A percentile compares a stretch with the other conserved stretches of the same genome.
phyloP scores from a whole-genome alignment of 306 rosid species.

The Rosa chinensis region DNA sequence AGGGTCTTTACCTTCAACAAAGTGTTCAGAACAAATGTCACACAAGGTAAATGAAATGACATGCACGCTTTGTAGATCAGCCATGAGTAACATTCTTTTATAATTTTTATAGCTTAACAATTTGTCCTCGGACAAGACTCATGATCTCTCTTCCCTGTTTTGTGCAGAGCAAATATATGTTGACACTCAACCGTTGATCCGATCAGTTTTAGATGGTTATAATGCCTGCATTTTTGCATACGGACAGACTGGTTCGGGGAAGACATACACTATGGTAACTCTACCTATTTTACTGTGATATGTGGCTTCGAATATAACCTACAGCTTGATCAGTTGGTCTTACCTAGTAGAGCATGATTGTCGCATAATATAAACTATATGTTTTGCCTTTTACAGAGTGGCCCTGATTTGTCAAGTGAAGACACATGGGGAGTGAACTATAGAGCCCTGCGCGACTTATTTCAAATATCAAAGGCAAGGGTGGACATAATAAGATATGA shows the following conservation, averaged over 20 bases:
- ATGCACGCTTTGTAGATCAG: background rate
- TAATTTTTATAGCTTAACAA: background rate
- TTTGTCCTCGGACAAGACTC: conserved; percentile 21
- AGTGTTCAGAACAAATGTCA: conserved; percentile 77
- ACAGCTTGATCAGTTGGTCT: background rate
- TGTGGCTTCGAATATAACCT: background rate
- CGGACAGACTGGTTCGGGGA: conserved; percentile 99
- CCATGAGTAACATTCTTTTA: background rate
- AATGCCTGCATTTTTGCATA: conserved; percentile 95
- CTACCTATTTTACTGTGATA: background rate
- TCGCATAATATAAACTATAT: background rate
- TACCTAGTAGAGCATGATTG: background rate
- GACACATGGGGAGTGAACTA: conserved; percentile 97
- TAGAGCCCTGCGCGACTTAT: conserved; percentile 86
- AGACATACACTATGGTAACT: conserved; percentile 94
- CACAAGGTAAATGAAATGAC: conserved; percentile 64
- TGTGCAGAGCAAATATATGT: conserved; percentile 84
- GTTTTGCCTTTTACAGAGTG: conserved; percentile 54
- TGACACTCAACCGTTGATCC: conserved; percentile 74
- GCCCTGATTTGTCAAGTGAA: conserved; percentile 83
- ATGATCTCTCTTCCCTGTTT: conserved; percentile 21
- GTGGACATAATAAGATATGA: conserved; percentile 69
- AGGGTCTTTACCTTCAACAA: conserved; percentile 86
- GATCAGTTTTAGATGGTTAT: conserved; percentile 88
- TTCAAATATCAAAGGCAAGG: conserved; percentile 80